phyloP scores from a whole-genome alignment of 441 rosid species.

The Arabidopsis lyrata region DNA sequence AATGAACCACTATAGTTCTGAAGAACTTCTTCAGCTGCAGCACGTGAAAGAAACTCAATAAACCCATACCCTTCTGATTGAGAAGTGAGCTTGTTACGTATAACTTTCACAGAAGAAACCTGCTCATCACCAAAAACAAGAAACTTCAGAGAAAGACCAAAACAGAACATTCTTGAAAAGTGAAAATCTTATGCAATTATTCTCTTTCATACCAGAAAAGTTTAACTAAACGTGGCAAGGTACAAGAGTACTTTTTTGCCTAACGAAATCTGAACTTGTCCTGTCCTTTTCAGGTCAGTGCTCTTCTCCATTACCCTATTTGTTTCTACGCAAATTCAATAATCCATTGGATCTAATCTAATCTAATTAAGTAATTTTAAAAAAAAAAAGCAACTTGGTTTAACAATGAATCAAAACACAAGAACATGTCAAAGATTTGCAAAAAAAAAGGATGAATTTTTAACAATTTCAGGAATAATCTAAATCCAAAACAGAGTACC shows the following conservation, averaged over 20 bases:
- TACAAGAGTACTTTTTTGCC: slow-evolving; percentile 37
- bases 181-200: slow-evolving; percentile 14
- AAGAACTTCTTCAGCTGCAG: slow-evolving; percentile 72
- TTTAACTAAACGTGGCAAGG: slow-evolving; percentile 36
- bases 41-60: slow-evolving; percentile 69
- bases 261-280: slow-evolving; percentile 20
- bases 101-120: slow-evolving; percentile 72
- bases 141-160: slow-evolving; percentile 5
- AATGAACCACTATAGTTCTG: slow-evolving; percentile 59
- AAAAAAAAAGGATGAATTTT: neutral
- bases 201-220: slow-evolving; percentile 22
- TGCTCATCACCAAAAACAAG: slow-evolving; percentile 39
- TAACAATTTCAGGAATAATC: neutral
- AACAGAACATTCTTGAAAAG: neutral
- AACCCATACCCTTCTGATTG: slow-evolving; percentile 81
- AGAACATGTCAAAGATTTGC: slow-evolving; percentile 34
- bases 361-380: slow-evolving; percentile 8
- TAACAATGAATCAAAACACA: slow-evolving; percentile 16
- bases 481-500: slow-evolving; percentile 16
- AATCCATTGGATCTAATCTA: slow-evolving; percentile 31
- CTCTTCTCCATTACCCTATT: slow-evolving; percentile 42
- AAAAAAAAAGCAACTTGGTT: neutral
- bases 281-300: slow-evolving; percentile 41
- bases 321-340: slow-evolving; percentile 21
- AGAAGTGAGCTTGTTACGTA: slow-evolving; percentile 76